Percentiles rank a stretch among this genome's conserved stretches.
These are phyloP conservation scores for Cutaneotrichosporon sp. DNA, from an alignment of 1,284 basidiomycete species.

Conservation along the genomic window DNA sequence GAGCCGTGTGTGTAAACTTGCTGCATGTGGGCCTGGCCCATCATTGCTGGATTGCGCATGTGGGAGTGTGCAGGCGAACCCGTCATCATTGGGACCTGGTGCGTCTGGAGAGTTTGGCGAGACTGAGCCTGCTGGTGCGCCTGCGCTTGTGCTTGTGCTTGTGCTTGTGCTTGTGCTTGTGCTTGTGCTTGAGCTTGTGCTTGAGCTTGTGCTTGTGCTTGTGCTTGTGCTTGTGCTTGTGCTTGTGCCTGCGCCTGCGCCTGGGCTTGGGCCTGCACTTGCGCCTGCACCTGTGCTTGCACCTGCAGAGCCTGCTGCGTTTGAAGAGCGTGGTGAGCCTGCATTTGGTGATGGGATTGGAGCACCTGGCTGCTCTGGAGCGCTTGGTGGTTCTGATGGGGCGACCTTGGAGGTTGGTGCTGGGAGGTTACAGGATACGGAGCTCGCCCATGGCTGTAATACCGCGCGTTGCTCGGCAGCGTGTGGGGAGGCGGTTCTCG, in stretches of 20 bases:
- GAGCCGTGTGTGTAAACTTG: neutral
- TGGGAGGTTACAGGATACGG: conserved; percentile 1
- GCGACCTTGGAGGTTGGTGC: neutral
- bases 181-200: too few species aligned
- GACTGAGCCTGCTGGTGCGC: neutral
- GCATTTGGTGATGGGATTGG: neutral
- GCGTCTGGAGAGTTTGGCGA: neutral
- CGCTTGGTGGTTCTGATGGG: conserved; percentile 3
- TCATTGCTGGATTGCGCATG: neutral
- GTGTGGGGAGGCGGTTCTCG: conserved; percentile 20
- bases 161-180: too few species aligned
- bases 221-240: too few species aligned
- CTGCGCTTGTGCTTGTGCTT: too few species aligned
- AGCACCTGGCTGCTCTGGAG: neutral
- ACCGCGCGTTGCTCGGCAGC: conserved; percentile 5
- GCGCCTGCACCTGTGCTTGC: conserved; percentile 1
- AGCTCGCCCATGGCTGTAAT: neutral
- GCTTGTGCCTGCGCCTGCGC: too few species aligned
- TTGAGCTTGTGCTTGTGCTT: too few species aligned
- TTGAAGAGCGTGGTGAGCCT: conserved; percentile 2
- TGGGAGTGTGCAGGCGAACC: neutral
- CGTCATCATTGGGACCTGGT: neutral
- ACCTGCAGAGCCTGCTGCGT: conserved; percentile 2
- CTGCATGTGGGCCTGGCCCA: conserved; percentile 1
- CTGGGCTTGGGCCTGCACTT: too few species aligned